Base-by-base conservation (phyloP, 164 flowering plant genomes). In the Vitis labrusca region DNA sequence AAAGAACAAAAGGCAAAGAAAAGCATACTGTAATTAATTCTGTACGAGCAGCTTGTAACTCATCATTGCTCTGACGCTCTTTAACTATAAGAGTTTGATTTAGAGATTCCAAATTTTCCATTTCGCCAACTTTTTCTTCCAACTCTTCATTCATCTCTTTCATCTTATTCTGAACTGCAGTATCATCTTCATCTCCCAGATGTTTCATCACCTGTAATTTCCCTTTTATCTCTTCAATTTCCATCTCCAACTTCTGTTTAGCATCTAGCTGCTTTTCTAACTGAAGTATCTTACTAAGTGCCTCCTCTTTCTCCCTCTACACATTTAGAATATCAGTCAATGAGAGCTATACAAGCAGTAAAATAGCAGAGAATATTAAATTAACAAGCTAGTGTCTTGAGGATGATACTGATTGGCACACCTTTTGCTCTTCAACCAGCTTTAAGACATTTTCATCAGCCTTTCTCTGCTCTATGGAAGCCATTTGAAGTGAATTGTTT, bases 1-100 rank as follows among this genome's bases (percentile, higher is more conserved):
- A 37, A 44, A 54, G 56, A 71, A 32, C 27, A 58, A 15, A 51
- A 29, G 8, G 51, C 11, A 54, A 59, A 51, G 53, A 61, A 64
- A 72, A 50, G 8, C 73, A 61, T 78, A 90, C 94, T 74, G 1
- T 48, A 63, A 86, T 86, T 64, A 91, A 69, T 71, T 54, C 86
- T 78, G 84, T 87, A 9, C 91, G 86, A 51, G 95, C 91, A 52
- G 83, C 84, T 71, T 88, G 88, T 15, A 90, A 80, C 77, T 90
- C 92, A 65, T 86, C 88, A 70, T 88, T 88, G 76, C 88, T 88
- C 59, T 78, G 69, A 1, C 87, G 89, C 80, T 88, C 90, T 75
- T 81, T 85, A 0, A 53, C 15, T 1, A 86, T 72, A 8, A 88
- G 86, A n/a, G 77, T 51, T 13, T 67, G 64, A 68, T 84, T 82